phyloP scores from a whole-genome alignment of 305 asterid species.

The Fraxinus sp. region DNA sequence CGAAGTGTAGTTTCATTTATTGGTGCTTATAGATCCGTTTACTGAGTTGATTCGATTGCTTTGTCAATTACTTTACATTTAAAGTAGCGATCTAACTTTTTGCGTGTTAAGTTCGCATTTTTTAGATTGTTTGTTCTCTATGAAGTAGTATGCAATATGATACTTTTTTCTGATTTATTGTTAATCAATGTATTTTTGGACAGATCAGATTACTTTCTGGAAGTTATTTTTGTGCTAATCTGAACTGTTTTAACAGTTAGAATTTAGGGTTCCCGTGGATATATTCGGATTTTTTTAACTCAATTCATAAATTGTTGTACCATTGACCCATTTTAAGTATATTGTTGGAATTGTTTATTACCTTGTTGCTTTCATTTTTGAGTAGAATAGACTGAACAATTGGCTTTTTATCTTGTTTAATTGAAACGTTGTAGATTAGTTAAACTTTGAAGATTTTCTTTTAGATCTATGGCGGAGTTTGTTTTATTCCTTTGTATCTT shows the following conservation, averaged over 20 bases:
- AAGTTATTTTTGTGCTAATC: background rate
- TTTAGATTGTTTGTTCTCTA: background rate
- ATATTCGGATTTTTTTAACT: background rate
- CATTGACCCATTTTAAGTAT: background rate
- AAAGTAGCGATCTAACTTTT: constrained; percentile 17
- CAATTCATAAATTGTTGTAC: background rate
- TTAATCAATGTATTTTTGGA: background rate
- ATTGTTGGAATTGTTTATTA: background rate
- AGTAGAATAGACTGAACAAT: background rate
- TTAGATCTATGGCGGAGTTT: constrained; percentile 16
- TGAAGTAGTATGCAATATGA: background rate
- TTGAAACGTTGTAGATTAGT: background rate
- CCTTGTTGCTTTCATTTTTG: constrained; percentile 8
- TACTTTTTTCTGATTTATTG: constrained; percentile 11
- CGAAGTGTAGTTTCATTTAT: constrained; percentile 6
- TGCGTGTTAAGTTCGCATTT: background rate
- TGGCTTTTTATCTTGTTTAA: background rate
- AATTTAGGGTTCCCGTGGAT: background rate
- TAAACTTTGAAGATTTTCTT: background rate
- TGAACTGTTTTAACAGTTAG: constrained; percentile 2
- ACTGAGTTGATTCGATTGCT: constrained; percentile 26
- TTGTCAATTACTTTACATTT: background rate
- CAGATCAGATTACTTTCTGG: constrained; percentile 25
- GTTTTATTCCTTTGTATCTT: background rate
- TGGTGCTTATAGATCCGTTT: constrained; percentile 27